Evolutionary conservation across 495 filamentous ascomycete species (phyloP).

Genomic region (Aspergillus biplanus): DNA sequence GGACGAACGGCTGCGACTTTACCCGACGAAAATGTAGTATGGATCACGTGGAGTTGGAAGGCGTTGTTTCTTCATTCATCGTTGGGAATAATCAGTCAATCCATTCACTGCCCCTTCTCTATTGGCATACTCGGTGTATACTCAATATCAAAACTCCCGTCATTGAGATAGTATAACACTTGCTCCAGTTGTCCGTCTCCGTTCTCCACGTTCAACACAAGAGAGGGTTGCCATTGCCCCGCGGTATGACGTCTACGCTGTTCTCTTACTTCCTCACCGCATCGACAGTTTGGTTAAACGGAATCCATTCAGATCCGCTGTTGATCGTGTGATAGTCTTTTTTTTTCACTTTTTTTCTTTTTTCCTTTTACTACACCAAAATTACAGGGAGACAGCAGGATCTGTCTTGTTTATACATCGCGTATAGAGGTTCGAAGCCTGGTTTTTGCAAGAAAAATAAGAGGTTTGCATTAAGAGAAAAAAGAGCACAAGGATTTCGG

Average conservation of each 20-base stretch:
- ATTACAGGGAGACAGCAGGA: slow-evolving; percentile 23
- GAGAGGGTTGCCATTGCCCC: slow-evolving; percentile 23
- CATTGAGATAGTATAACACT: too few relatives aligned
- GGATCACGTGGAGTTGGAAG: slow-evolving; percentile 25
- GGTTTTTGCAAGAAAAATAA: not conserved
- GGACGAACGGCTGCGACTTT: slow-evolving; percentile 22
- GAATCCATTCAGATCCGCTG: slow-evolving; percentile 28
- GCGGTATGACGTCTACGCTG: slow-evolving; percentile 34
- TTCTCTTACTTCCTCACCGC: slow-evolving; percentile 29
- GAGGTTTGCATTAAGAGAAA: not conserved
- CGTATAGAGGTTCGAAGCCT: not conserved
- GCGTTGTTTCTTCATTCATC: slow-evolving; percentile 9
- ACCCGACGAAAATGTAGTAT: slow-evolving; percentile 29
- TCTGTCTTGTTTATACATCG: slow-evolving; percentile 18
- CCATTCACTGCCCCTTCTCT: not conserved
- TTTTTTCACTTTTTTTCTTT: slow-evolving; percentile 7
- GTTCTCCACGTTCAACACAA: not conserved
- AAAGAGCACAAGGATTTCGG: not conserved
- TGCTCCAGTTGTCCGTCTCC: slow-evolving; percentile 4
- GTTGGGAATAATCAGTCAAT: not conserved
- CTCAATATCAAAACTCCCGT: too few relatives aligned
- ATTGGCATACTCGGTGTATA: not conserved
- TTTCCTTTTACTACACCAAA: slow-evolving; percentile 2
- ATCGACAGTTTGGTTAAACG: slow-evolving; percentile 27
- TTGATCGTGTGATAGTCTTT: slow-evolving; percentile 23